Percentiles rank a stretch among this genome's conserved stretches.
Evolutionary conservation across 768 basidiomycete species (phyloP).

Genomic region (Termitomyces titanicus): DNA sequence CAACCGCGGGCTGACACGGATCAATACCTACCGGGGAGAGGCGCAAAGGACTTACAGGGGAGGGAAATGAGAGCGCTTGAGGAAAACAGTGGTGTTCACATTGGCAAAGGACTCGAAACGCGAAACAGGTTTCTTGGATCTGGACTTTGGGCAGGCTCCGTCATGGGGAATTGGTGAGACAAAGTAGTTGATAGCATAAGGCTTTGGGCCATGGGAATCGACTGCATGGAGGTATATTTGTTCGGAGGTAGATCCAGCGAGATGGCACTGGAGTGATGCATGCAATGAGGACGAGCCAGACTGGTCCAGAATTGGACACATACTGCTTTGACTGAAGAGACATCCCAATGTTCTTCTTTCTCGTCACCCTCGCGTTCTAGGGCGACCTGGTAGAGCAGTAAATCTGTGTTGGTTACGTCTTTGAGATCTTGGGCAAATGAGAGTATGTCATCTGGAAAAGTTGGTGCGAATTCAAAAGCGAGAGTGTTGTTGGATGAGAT

Average conservation of each 20-base stretch:
- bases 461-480: constrained; percentile 37
- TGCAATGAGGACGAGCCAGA: constrained; percentile 6
- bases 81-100: constrained; percentile 50
- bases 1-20: constrained; percentile 53
- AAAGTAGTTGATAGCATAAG: constrained; percentile 73
- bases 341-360: constrained; percentile 46
- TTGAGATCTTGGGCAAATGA: constrained; percentile 38
- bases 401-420: constrained; percentile 28
- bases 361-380: constrained; percentile 43
- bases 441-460: constrained; percentile 42
- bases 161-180: constrained; percentile 64
- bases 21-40: neutral
- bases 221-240: constrained; percentile 54
- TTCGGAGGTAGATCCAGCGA: constrained; percentile 51
- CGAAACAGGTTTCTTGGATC: constrained; percentile 19
- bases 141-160: constrained; percentile 54
- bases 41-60: constrained; percentile 46
- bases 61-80: constrained; percentile 45
- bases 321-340: constrained; percentile 62
- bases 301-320: constrained; percentile 21
- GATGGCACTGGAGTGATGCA: constrained; percentile 54
- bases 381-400: constrained; percentile 70
- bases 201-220: constrained; percentile 33
- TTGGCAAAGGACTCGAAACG: constrained; percentile 29
- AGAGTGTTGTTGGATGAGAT: constrained; percentile 30